Percentiles rank a stretch among this genome's conserved stretches.
phyloP scores from a whole-genome alignment of 2,329 filamentous ascomycete genomes.

The Nannizziopsis barbatae region DNA sequence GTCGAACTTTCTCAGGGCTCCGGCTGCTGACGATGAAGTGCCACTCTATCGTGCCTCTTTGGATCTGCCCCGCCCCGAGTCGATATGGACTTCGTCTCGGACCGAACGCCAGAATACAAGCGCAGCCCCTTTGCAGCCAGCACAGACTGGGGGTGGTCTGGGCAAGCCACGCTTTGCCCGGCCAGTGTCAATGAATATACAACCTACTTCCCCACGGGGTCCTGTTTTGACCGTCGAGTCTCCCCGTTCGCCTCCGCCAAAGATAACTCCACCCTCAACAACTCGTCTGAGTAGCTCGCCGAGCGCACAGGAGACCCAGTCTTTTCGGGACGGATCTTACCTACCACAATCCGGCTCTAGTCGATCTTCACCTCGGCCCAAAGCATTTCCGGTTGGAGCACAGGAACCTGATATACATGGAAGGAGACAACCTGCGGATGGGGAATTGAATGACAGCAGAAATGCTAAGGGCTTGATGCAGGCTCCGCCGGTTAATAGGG shows the following conservation, averaged over 20 bases:
- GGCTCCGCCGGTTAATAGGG: constrained; percentile 68
- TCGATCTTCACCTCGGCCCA: constrained; percentile 21
- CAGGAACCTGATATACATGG: constrained; percentile 37
- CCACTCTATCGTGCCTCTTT: constrained; percentile 29
- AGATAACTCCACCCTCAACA: constrained; percentile 6
- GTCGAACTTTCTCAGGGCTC: constrained; percentile 23
- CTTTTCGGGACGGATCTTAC: not conserved
- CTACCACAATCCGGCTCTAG: not conserved
- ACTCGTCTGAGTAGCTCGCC: constrained; percentile 5
- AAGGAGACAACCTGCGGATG: constrained; percentile 5
- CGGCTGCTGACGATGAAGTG: constrained; percentile 24
- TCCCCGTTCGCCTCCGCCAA: constrained; percentile 31
- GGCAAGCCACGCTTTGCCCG: constrained; percentile 50
- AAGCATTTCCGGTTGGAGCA: constrained; percentile 35
- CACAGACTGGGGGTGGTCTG: constrained; percentile 36
- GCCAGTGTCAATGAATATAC: constrained; percentile 36
- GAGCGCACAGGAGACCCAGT: not conserved
- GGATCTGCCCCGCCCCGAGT: constrained; percentile 32
- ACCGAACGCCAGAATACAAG: constrained; percentile 1
- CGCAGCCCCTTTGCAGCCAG: constrained; percentile 5
- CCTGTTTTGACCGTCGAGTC: constrained; percentile 36
- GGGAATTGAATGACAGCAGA: constrained; percentile 19
- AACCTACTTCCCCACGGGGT: constrained; percentile 32
- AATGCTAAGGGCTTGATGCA: constrained; percentile 34
- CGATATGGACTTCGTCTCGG: constrained; percentile 25